These are phyloP conservation scores for Penicillium carneum DNA, from an alignment of 2,329 filamentous ascomycete genomes.

Conservation along the genomic window DNA sequence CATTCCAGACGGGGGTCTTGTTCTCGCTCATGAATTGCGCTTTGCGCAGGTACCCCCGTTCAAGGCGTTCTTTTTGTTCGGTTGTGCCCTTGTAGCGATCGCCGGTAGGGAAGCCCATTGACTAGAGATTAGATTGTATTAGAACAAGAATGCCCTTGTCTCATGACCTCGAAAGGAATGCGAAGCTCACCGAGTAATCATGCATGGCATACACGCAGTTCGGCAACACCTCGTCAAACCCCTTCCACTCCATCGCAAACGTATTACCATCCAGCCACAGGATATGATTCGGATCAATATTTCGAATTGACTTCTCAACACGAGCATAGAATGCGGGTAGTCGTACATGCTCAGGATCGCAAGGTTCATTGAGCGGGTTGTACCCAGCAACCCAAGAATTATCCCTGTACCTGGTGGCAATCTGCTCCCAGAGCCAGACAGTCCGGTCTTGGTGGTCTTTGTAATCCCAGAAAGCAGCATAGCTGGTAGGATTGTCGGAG, in stretches of 20 bases:
- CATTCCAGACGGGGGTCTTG: slow-evolving; percentile 59
- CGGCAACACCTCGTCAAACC: slow-evolving; percentile 53
- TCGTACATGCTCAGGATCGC: slow-evolving; percentile 56
- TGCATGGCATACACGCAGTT: slow-evolving; percentile 58
- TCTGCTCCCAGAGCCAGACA: slow-evolving; percentile 59
- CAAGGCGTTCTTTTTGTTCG: slow-evolving; percentile 52
- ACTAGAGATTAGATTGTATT: slow-evolving; percentile 19
- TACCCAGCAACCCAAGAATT: slow-evolving; percentile 61
- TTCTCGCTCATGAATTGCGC: slow-evolving; percentile 56
- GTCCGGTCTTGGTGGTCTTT: slow-evolving; percentile 60
- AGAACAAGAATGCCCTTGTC: background rate
- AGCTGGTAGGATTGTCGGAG: slow-evolving; percentile 55
- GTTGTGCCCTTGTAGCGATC: slow-evolving; percentile 51
- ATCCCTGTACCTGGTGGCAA: slow-evolving; percentile 55
- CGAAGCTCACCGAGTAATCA: slow-evolving; percentile 48
- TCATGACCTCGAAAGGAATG: no score
- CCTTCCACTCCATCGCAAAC: slow-evolving; percentile 56
- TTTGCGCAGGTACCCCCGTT: slow-evolving; percentile 57
- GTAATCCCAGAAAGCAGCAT: slow-evolving; percentile 60
- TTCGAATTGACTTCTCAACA: slow-evolving; percentile 56
- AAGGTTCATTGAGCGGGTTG: slow-evolving; percentile 62
- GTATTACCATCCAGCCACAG: slow-evolving; percentile 57
- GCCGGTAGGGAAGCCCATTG: slow-evolving; percentile 55
- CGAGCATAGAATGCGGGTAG: slow-evolving; percentile 58
- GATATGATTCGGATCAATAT: slow-evolving; percentile 57